phyloP scores from a whole-genome alignment of 164 flowering plant species.

The Berberis vulgaris region DNA sequence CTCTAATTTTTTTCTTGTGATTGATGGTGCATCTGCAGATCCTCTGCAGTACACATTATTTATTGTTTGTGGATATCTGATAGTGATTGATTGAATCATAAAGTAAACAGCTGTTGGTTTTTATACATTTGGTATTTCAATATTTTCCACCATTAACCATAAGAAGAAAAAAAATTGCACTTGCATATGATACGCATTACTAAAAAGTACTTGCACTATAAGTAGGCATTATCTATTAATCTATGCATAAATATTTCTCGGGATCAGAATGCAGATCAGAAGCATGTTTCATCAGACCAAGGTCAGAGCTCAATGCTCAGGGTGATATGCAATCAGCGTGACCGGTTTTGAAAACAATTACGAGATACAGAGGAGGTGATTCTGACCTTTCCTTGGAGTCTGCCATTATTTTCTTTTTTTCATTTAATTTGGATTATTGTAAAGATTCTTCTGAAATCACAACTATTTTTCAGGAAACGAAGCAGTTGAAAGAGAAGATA shows the following conservation, averaged over 20 bases:
- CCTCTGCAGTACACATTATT: too few relatives aligned
- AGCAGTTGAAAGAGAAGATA: slow-evolving; percentile 86
- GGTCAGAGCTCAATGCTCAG: slow-evolving; percentile 98
- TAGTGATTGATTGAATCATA: too few relatives aligned
- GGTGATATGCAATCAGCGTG: slow-evolving; percentile 95
- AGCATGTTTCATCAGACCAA: slow-evolving; percentile 55
- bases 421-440: background rate
- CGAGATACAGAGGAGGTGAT: slow-evolving; percentile 90
- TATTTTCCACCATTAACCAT: too few relatives aligned
- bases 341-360: slow-evolving; percentile 84
- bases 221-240: background rate
- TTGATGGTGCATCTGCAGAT: too few relatives aligned
- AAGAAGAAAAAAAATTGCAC: too few relatives aligned
- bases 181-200: too few relatives aligned
- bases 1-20: too few relatives aligned
- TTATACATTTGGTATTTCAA: too few relatives aligned
- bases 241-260: background rate
- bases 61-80: too few relatives aligned
- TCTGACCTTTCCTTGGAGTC: background rate
- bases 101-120: too few relatives aligned
- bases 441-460: slow-evolving; percentile 2
- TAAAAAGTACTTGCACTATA: background rate
- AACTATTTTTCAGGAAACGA: slow-evolving; percentile 56
- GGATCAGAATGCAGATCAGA: slow-evolving; percentile 61
- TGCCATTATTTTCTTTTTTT: background rate